Evolutionary conservation across 2,329 filamentous ascomycete genomes (phyloP), one percentile per base, ranked within the genome.

Genomic region (Aaosphaeria arxii): DNA sequence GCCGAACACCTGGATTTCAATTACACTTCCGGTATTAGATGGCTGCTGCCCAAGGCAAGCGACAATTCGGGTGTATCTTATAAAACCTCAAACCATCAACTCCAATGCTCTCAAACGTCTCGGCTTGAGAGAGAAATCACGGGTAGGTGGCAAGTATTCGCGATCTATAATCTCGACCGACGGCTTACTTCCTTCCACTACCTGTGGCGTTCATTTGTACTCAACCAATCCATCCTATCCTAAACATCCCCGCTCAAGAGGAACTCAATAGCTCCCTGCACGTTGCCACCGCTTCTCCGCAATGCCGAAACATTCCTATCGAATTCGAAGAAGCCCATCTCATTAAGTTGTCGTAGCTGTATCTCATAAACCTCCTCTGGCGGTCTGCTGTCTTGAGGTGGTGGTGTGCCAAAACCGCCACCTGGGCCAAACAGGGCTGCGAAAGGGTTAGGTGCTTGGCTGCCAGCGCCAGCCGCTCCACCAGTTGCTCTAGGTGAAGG

Each of bases 241-340:
- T 24, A 24, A 24, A 24, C 17, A 43, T 57, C 41, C 11, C 61
- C 61, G 38, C 54, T 57, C 13, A 79, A 60, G 47, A 95, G 73
- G 62, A 89, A 84, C 72, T 94, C 88, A 45, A 95, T 83, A 5
- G 89, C 94, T 7, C 92, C 94, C 69, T 97, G 91, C 38, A 97
- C 94, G 67, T 89, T 96, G 7, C 94, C 94, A 6, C 94, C 94
- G 51, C 89, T 89, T 62, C 92, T 82, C 70, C 92, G 81, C 63
- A 99, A 74, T 5, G 94, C 94, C 47, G 88, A 85, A 31, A 99
- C 84, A 60, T 99, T 99, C 58, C 88, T 78, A 45, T 99, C 92
- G 64, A 97, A 99, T 66, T 99, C 91, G 67, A 85, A 96, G 74
- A 99, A 99, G 3, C 94, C 94, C 94, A 99, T 99, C 57, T 97